Base-by-base conservation (phyloP, 805 yeast species). In the Saccharomycopsis microspora region DNA sequence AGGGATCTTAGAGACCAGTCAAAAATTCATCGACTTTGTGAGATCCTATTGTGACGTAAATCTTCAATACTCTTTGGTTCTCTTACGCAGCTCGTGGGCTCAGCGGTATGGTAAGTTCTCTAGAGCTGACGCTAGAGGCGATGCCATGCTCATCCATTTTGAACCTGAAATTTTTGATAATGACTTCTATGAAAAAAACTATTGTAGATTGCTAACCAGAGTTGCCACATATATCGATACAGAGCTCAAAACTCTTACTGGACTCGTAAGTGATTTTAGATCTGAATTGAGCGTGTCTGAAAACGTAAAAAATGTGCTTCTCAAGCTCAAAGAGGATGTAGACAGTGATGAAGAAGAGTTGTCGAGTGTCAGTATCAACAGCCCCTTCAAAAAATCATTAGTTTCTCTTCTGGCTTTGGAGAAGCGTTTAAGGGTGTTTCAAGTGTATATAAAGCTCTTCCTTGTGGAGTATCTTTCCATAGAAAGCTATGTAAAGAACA, bases 61-160 rank as follows among this genome's bases (percentile, higher is more conserved):
- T 39, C 49, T 49, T 19, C 54, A 49, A 39, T 36, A 48, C 6
- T 32, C 44, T 10, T 10, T 37, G 3, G 44, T 51, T 5, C n/a
- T 51, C 9, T 41, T 51, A 28, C 40, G 47, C 10, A 51, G 46
- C 39, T 51, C 46, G 34, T 51, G 54, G 54, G 8, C 29, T 3
- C 52, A 51, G 36, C 35, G 54, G 39, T 37, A 31, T 38, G 48
- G 34, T 7, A 43, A 27, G 10, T 37, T 44, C 6, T n/a, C 35
- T 10, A 8, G n/a, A 5, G 4, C 7, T 30, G 33, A 47, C 33
- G 27, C 19, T 4, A 46, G 33, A 36, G 44, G 39, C 30, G 49
- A 46, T 29, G 35, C 44, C 27, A 39, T 41, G 7, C 7, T 28
- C 4, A 29, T 46, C 30, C 31, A 27, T 27, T 51, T 48, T 36